phyloP scores from a whole-genome alignment of 331 rosid species.

The Cydonia oblonga region DNA sequence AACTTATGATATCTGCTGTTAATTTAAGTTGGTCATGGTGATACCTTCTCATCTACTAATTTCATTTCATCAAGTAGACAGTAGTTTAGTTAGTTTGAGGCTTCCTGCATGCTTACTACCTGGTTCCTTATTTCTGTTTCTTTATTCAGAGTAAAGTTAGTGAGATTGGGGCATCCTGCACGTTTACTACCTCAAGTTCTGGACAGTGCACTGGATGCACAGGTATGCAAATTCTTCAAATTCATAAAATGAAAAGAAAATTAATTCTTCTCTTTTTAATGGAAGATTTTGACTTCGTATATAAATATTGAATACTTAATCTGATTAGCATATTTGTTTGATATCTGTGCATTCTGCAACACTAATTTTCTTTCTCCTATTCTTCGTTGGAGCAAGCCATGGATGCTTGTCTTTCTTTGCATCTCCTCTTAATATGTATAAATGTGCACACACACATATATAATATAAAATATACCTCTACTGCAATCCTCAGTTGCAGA shows the following conservation, averaged over 20 bases:
- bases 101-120: neutral
- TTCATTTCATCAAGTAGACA: slow-evolving; percentile 13
- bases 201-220: slow-evolving; percentile 95
- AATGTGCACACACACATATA: neutral
- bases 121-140: slow-evolving; percentile 8
- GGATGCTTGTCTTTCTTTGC: neutral
- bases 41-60: neutral
- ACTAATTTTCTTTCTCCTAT: neutral
- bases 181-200: slow-evolving; percentile 95
- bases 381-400: neutral
- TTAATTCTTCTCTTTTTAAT: neutral
- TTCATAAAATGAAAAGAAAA: neutral
- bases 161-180: slow-evolving; percentile 98
- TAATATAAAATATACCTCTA: neutral
- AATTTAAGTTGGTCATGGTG: neutral
- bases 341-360: neutral
- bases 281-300: neutral
- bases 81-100: neutral
- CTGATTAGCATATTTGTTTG: neutral
- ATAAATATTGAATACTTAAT: neutral
- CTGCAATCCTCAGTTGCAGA: neutral
- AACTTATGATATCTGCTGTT: neutral
- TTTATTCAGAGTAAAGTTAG: slow-evolving; percentile 71
- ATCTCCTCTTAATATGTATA: neutral
- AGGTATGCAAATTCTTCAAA: slow-evolving; percentile 33